Base-by-base conservation (phyloP, 305 asterid species). In the Rubia peregrina region DNA sequence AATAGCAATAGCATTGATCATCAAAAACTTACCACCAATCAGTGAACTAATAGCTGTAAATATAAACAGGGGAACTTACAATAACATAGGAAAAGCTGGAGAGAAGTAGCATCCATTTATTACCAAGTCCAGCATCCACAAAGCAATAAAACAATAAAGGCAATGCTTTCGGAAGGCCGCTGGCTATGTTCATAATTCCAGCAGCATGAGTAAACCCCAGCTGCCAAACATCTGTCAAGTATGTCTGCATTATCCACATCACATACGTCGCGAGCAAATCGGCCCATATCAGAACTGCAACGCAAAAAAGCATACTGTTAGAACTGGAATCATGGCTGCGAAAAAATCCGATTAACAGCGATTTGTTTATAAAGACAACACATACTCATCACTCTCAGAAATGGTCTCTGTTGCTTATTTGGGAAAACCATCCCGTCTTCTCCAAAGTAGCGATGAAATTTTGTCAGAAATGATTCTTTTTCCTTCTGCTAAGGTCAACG, bases 271-370 rank as follows among this genome's bases (percentile, higher is more conserved):
- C 70, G 42, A 79, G 9, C 44, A 76, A 19, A 70, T 79, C 68
- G 7, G 78, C 76, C 83, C 78, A 79, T 1, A 69, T 24, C 78
- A 79, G 48, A 69, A 66, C 83, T 79, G 74, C 72, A 71, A 19
- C 48, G 16, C 11, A 14, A 36, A 62, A 61, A 11, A 5, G 8
- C 38, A 33, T 16, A 4, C 57, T 49, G 21, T 49, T 1, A 49
- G 57, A 49, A 12, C 53, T 46, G 53, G 53, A 49, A 49, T 5
- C 57, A 48, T 48, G 53, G 57, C 57, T 14, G 49, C 48, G 0
- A 11, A 36, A 38, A 63, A 17, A 9, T 38, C 17, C 21, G 13
- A 62, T 49, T 7, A 7, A 17, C 21, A 33, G 16, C 67, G 33
- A 62, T 16, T 33, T 36, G 12, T 33, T 38, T 44, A 38, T 38